Evolutionary conservation across 2,329 filamentous ascomycete species (phyloP), one percentile per base, ranked within the genome.

Genomic region (Trichoderma polysporum): DNA sequence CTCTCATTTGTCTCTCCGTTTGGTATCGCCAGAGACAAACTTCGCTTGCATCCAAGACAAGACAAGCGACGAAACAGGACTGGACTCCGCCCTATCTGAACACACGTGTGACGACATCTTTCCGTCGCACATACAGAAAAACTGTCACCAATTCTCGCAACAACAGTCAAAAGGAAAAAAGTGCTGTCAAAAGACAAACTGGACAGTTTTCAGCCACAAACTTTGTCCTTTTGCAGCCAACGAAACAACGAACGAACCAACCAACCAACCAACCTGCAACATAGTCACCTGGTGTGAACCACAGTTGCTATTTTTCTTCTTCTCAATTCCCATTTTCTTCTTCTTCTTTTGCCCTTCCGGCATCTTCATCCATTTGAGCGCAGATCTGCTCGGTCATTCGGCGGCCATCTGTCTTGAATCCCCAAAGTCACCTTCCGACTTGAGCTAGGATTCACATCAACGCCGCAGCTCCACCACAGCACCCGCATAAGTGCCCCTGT

Each of bases 391-490:
- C 57, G 57, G 57, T 31, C 57, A 37, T 60, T 60, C 5, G 25
- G 41, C 57, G 27, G 39, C 25, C 39, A 29, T 60, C 57, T 54
- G n/a, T 65, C 15, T 35, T 50, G 27, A 65, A 49, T 39, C 22
- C 29, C 62, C 1, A 25, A 65, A 65, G 52, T 65, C 59, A 68
- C 66, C 66, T 68, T 68, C 66, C 66, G 39, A 37, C 66, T 68
- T 68, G 66, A 66, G 66, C 53, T 52, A 66, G 66, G 61, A 62
- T 66, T 65, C 66, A 68, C 61, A 47, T 39, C 49, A 47, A 33
- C 35, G 29, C 33, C 31, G 33, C 59, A 52, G 41, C 58, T 47
- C 58, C 58, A 35, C 58, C 45, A 37, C 31, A 50, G 22, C 59
- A 62, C 59, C 27, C 45, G 47, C 59, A 41, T 25, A 62, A 37